Evolutionary conservation across 2,329 filamentous ascomycete species (phyloP), one percentile per base, ranked within the genome.

Genomic region (Cladophialophora yegresii): DNA sequence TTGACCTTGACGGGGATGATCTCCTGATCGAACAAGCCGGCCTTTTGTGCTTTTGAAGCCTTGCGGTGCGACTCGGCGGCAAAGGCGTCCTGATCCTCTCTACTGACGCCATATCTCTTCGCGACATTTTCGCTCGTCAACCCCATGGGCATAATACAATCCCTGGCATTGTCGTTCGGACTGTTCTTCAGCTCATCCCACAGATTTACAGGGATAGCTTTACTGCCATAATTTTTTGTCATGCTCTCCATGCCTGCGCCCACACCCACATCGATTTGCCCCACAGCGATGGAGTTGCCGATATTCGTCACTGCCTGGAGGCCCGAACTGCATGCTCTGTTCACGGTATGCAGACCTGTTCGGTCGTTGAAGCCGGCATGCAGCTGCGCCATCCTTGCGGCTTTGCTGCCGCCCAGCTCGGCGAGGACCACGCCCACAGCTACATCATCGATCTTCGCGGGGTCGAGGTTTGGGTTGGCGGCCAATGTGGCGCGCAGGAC

Each of bases 221-320:
- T 82, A 28, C 82, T 86, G 58, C 88, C 92, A 77, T 97, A 97
- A 79, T 96, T 96, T 69, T 89, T 81, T 68, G 91, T 96, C 93
- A 97, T 97, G 79, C 89, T 93, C 84, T 97, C 93, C 90, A 96
- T 96, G 32, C 93, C 93, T 1, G 90, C 93, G 9, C 88, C 93
- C 67, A 97, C 86, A 65, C 91, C 93, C 0, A 84, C 82, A 67
- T 87, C 84, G 58, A 93, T 89, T 71, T 85, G 84, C 1, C 90
- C 92, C 0, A 84, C 82, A n/a, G 86, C 84, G 71, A 97, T 95
- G 67, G 88, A 83, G 63, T 89, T 87, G 4, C 90, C 89, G 2
- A 96, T 82, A 13, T 82, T 80, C 1, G 91, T 89, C 57, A 97
- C 89, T 28, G 89, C 88, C 71, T 91, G 88, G 56, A 97, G 82